These are phyloP conservation scores for Grosmannia serpens DNA, from an alignment of 2,329 filamentous ascomycete genomes.

Conservation along the genomic window DNA sequence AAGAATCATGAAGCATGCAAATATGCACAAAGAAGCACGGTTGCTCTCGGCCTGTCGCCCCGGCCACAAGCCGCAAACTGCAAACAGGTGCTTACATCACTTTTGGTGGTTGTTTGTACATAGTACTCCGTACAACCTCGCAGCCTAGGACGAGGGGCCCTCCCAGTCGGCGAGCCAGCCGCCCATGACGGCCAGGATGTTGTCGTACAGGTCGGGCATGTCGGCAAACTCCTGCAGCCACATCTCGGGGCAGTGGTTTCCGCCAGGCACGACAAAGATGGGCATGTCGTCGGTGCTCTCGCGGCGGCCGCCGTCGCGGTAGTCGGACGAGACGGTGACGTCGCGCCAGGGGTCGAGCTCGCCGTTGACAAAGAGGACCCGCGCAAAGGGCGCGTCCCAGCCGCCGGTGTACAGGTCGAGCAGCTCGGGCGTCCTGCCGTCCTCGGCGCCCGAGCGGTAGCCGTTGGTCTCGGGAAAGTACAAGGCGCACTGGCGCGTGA, in stretches of 20 bases:
- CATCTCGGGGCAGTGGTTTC: constrained; percentile 30
- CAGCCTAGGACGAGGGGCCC: no score
- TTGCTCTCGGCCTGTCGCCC: no score
- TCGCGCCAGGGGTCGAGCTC: constrained; percentile 29
- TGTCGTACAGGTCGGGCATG: constrained; percentile 1
- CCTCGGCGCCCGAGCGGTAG: constrained; percentile 18
- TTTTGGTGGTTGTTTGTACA: no score
- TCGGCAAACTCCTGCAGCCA: not conserved
- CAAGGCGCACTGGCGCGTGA: constrained; percentile 32
- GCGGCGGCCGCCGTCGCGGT: constrained; percentile 25
- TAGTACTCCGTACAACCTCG: no score
- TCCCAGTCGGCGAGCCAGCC: constrained; percentile 5
- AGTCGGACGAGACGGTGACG: constrained; percentile 24
- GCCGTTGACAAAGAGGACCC: constrained; percentile 28
- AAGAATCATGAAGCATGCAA: no score
- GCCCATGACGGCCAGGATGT: constrained; percentile 4
- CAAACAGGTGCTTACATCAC: no score
- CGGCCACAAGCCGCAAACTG: no score
- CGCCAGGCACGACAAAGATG: constrained; percentile 23
- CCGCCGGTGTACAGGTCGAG: constrained; percentile 27
- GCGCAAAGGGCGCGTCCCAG: constrained; percentile 27
- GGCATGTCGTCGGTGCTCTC: constrained; percentile 21
- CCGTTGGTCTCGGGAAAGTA: constrained; percentile 28
- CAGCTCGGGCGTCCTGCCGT: constrained; percentile 23
- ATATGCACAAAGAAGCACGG: no score